Conservation (phyloP, 2,329 filamentous ascomycete species). For the Gyromitra esculenta region DNA sequence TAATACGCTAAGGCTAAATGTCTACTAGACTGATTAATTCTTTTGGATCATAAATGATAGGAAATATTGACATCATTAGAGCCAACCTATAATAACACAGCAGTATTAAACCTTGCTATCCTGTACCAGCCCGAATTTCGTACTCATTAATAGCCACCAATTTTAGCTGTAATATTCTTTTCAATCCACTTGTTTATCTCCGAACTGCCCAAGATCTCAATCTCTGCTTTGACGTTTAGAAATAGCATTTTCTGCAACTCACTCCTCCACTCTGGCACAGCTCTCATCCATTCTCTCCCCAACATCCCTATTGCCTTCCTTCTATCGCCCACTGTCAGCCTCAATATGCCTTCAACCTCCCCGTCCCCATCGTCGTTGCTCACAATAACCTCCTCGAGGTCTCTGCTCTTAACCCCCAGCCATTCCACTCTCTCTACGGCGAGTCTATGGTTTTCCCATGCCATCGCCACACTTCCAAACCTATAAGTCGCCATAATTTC, state of each 20-base stretch:
- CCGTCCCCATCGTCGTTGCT: slow-evolving; percentile 34
- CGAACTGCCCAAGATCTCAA: slow-evolving; percentile 67
- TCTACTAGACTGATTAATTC: background rate
- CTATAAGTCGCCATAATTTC: slow-evolving; percentile 79
- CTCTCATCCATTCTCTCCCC: slow-evolving; percentile 59
- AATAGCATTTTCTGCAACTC: slow-evolving; percentile 79
- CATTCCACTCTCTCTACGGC: slow-evolving; percentile 68
- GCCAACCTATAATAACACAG: background rate
- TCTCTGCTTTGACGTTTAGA: slow-evolving; percentile 79
- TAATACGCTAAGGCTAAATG: no score
- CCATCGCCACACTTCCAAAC: slow-evolving; percentile 71
- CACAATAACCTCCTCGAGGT: slow-evolving; percentile 57
- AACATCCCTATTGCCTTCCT: slow-evolving; percentile 68
- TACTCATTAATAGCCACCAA: background rate
- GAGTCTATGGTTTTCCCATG: slow-evolving; percentile 67
- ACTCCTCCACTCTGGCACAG: slow-evolving; percentile 50
- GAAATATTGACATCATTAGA: background rate
- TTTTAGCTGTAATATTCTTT: slow-evolving; percentile 11
- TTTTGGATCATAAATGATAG: background rate
- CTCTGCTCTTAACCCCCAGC: slow-evolving; percentile 67
- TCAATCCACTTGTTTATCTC: slow-evolving; percentile 30
- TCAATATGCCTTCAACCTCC: slow-evolving; percentile 57
- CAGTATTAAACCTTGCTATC: background rate
- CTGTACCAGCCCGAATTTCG: background rate
- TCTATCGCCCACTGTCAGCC: slow-evolving; percentile 69